Evolutionary conservation across 441 rosid species (phyloP).

Genomic region (Populus tomentosa): DNA sequence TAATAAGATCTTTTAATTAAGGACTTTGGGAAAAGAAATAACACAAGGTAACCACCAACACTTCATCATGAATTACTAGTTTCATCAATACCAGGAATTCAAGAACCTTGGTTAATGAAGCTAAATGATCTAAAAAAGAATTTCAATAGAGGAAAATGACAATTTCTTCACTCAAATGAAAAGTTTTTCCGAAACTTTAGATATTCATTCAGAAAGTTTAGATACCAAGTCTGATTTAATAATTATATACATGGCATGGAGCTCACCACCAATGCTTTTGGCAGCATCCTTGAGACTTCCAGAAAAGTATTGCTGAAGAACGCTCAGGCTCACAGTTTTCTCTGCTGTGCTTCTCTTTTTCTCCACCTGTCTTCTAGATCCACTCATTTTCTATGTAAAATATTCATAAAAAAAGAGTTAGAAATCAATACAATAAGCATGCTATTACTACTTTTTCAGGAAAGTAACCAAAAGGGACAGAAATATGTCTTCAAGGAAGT

Average conservation of each 20-base stretch:
- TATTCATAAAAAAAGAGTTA: background rate
- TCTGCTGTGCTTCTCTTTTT: constrained; percentile 72
- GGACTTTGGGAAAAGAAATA: background rate
- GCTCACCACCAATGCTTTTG: constrained; percentile 88
- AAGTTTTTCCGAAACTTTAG: background rate
- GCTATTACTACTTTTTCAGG: background rate
- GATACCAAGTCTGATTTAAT: background rate
- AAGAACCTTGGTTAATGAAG: background rate
- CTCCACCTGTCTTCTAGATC: constrained; percentile 44
- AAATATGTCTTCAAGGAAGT: constrained; percentile 1
- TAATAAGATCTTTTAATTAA: background rate
- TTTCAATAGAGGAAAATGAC: background rate
- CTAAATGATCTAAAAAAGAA: background rate
- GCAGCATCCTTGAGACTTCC: constrained; percentile 98
- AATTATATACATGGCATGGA: constrained; percentile 10
- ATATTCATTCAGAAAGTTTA: background rate
- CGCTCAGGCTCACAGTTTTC: constrained; percentile 80
- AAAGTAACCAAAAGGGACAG: constrained; percentile 6
- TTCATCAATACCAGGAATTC: background rate
- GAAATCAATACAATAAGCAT: background rate
- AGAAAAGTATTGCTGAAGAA: constrained; percentile 86
- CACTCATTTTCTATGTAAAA: constrained; percentile 32
- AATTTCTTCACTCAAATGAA: background rate
- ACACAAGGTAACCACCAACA: background rate
- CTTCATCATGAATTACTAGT: background rate